Percentiles rank a stretch among this genome's conserved stretches.
phyloP scores from a whole-genome alignment of 1,284 basidiomycete species.

The Xanthoconium separans region DNA sequence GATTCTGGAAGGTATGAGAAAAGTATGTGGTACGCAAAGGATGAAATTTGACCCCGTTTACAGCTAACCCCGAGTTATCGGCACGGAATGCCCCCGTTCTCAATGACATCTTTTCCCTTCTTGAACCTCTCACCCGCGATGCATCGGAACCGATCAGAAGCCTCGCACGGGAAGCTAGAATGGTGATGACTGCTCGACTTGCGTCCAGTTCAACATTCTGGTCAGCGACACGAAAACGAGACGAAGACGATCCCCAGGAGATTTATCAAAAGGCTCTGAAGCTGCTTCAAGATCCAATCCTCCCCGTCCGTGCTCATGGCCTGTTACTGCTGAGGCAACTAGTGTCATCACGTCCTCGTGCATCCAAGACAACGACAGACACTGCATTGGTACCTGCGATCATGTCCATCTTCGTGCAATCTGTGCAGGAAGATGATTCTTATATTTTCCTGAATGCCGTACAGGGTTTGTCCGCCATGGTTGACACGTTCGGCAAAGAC shows the following conservation, averaged over 20 bases:
- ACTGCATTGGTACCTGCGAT: constrained; percentile 78
- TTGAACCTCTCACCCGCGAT: constrained; percentile 52
- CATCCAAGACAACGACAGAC: constrained; percentile 23
- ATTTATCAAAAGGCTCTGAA: constrained; percentile 87
- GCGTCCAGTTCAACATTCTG: constrained; percentile 45
- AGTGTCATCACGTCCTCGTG: constrained; percentile 42
- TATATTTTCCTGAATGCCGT: constrained; percentile 95
- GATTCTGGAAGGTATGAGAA: constrained; percentile 70
- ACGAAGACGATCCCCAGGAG: constrained; percentile 49
- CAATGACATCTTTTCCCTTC: constrained; percentile 66
- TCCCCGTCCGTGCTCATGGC: constrained; percentile 96
- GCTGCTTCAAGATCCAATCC: constrained; percentile 86
- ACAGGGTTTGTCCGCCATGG: constrained; percentile 84
- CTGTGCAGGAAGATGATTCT: constrained; percentile 89
- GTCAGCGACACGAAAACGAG: constrained; percentile 29
- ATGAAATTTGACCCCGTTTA: constrained; percentile 2
- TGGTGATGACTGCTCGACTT: constrained; percentile 76
- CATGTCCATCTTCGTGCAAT: constrained; percentile 84
- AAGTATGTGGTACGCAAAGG: not conserved
- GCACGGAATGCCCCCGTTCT: constrained; percentile 60
- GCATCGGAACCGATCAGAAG: constrained; percentile 27
- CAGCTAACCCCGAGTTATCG: constrained; percentile 73
- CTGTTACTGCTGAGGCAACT: constrained; percentile 80
- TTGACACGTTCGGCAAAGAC: constrained; percentile 73
- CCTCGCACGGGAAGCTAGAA: constrained; percentile 72